phyloP scores from a whole-genome alignment of 2,329 filamentous ascomycete genomes.

The Ophiostoma sp. region DNA sequence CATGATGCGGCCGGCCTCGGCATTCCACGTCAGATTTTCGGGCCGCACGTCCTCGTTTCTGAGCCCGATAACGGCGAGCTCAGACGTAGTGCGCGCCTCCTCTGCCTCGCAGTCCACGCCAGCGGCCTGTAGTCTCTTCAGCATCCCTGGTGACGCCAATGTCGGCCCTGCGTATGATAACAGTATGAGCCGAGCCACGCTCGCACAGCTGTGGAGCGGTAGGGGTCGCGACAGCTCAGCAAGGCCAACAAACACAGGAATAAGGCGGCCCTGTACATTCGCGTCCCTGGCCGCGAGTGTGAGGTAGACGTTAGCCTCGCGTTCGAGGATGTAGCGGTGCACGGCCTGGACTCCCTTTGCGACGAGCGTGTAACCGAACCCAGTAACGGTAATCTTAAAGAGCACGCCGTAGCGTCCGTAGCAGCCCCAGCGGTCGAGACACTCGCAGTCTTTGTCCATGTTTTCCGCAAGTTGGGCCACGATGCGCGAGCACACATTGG shows the following conservation, averaged over 20 bases:
- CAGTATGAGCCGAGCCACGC: conserved; percentile 17
- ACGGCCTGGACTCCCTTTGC: conserved; percentile 15
- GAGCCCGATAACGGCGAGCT: background rate
- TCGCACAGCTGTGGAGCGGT: background rate
- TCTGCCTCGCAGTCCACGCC: background rate
- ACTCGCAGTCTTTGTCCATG: conserved; percentile 18
- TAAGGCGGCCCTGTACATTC: conserved; percentile 18
- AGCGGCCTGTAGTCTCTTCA: background rate
- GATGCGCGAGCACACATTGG: background rate
- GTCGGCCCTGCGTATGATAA: conserved; percentile 21
- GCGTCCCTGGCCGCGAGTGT: background rate
- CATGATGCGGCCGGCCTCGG: conserved; percentile 17
- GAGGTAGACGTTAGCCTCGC: background rate
- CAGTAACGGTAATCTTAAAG: conserved; percentile 15
- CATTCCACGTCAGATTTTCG: conserved; percentile 20
- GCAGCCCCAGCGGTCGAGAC: background rate
- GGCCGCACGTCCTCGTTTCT: conserved; percentile 9
- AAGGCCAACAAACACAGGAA: conserved; percentile 19
- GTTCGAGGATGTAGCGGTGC: background rate
- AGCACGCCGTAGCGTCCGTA: conserved; percentile 20
- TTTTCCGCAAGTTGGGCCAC: conserved; percentile 19
- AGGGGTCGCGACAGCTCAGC: conserved; percentile 16
- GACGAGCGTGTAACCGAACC: conserved; percentile 25
- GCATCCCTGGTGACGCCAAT: background rate
- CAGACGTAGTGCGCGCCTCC: background rate